Base-by-base conservation (phyloP, 2,329 filamentous ascomycete genomes). In the Diaporthe vaccinii region DNA sequence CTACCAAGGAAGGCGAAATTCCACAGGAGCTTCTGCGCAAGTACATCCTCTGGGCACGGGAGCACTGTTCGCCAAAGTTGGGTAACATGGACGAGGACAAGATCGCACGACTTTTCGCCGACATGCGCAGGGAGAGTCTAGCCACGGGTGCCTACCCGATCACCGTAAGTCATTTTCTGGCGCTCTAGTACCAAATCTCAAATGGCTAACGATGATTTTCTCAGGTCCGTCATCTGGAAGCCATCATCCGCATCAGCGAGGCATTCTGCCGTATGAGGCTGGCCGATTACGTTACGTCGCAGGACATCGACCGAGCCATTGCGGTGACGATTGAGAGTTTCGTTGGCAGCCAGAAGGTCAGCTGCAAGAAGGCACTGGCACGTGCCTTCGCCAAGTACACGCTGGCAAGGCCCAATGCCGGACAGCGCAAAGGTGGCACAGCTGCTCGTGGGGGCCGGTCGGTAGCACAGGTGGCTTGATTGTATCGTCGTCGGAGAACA, bases 71-170 rank as follows among this genome's bases (percentile, higher is more conserved):
- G 72, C 97, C 97, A 12, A 98, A 98, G 86, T 89, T 99, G 12
- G 98, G 98, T 83, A 95, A 98, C 83, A 98, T 99, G 84, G 97
- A 99, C 79, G 95, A 98, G 83, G 97, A 98, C 86, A 99, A 99
- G 87, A 91, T 99, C 44, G 94, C 97, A 2, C 91, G 96, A 69
- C 88, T 99, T 12, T 99, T 98, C 82, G 94, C 96, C 39, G 97
- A 99, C 82, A 98, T 99, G 96, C 90, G 97, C 79, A 90, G 95
- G 79, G 97, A 99, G 85, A 96, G 93, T 34, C 87, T 98, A 77
- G 96, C 96, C 1, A 99, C 97, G 34, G 97, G 97, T 31, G 97
- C 96, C 31, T 99, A 98, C 84, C 97, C 97, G 6, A 99, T 99
- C 78, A 99, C 97, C 36, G 97, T 98, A 89, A 86, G 94, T 89